Percentiles rank a stretch among this genome's conserved stretches.
These are phyloP conservation scores for Rutstroemia sydowiana DNA, from an alignment of 2,329 filamentous ascomycete species.

Conservation along the genomic window DNA sequence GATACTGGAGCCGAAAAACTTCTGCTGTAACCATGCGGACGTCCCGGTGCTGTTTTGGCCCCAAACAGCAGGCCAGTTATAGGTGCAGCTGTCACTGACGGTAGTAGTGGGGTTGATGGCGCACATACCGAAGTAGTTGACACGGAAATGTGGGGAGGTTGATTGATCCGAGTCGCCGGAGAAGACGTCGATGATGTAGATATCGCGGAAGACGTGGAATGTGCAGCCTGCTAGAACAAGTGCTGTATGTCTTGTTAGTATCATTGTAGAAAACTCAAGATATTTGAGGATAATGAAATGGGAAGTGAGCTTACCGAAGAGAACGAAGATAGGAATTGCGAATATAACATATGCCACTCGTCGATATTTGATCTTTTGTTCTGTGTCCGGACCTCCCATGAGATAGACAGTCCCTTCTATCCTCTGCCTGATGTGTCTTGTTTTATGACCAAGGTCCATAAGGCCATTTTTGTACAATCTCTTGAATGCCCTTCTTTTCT, in stretches of 20 bases:
- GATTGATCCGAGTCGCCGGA: neutral
- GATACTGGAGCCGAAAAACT: neutral
- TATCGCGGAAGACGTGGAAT: neutral
- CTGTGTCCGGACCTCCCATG: neutral
- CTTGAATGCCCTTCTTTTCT: too few species aligned
- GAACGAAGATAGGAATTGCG: neutral
- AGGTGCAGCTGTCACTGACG: neutral
- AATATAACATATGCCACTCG: neutral
- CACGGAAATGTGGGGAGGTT: slow-evolving; percentile 1
- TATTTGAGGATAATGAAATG: neutral
- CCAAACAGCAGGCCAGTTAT: neutral
- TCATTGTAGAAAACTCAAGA: too few species aligned
- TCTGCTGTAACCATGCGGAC: neutral
- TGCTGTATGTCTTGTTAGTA: neutral
- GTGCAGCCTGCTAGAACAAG: neutral
- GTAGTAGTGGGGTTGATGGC: neutral
- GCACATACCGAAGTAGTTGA: slow-evolving; percentile 2
- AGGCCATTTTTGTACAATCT: too few species aligned
- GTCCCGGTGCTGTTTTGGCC: neutral
- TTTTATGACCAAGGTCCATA: too few species aligned
- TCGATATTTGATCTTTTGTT: neutral
- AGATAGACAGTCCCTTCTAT: neutral
- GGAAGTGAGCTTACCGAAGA: neutral
- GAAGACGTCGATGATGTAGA: neutral
- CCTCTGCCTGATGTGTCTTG: neutral